Evolutionary conservation across 2,329 filamentous ascomycete species (phyloP).

Genomic region (Calonectria pseudoturangicola): DNA sequence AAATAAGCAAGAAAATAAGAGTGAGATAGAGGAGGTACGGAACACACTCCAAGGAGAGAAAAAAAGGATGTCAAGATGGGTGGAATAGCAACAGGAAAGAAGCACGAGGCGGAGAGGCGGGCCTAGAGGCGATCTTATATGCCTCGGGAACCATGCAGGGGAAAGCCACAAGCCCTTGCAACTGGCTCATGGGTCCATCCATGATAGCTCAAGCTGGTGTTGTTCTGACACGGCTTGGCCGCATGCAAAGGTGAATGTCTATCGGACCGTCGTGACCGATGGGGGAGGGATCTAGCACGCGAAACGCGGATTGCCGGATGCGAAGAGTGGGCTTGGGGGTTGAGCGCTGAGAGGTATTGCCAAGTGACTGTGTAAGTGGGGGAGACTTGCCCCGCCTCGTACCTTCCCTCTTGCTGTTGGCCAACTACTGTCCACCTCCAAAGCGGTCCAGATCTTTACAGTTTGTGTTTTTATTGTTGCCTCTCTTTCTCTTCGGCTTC

Average conservation of each 20-base stretch:
- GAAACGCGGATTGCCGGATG: constrained; percentile 43
- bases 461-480: neutral
- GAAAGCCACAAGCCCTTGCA: constrained; percentile 27
- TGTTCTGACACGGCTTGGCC: constrained; percentile 45
- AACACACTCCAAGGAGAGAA: neutral
- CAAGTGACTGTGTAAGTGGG: constrained; percentile 41
- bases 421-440: neutral
- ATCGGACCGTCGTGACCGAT: constrained; percentile 73
- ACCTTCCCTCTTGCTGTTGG: constrained; percentile 38
- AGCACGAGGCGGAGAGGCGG: constrained; percentile 40
- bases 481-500: neutral
- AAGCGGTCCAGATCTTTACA: neutral
- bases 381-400: constrained; percentile 41
- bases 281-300: constrained; percentile 51
- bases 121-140: constrained; percentile 53
- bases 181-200: constrained; percentile 34
- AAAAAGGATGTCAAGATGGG: neutral
- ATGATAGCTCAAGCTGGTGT: constrained; percentile 44
- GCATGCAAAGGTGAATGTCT: constrained; percentile 38
- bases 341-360: constrained; percentile 16
- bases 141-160: constrained; percentile 45
- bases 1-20: constrained; percentile 1
- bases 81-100: constrained; percentile 20
- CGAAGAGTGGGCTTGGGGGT: constrained; percentile 25
- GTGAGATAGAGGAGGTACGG: constrained; percentile 1